A percentile compares a stretch with the other conserved stretches of the same genome.
Conservation (phyloP, 2,329 filamentous ascomycete species). For the Penicillium concentricum region DNA sequence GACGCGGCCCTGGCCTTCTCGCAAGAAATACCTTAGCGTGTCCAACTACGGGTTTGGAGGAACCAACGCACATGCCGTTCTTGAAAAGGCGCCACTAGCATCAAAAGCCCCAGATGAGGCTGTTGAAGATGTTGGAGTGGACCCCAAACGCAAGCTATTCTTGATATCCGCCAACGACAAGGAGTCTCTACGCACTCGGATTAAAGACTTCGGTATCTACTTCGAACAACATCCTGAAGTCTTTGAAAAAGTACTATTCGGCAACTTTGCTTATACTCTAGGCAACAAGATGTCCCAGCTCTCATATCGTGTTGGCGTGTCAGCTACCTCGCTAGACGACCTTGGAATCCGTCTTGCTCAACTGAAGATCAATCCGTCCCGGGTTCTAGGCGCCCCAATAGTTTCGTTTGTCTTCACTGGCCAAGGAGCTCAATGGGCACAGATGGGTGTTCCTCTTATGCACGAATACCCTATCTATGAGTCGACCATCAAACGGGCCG, state of each 20-base stretch:
- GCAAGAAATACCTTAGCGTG: slow-evolving; percentile 26
- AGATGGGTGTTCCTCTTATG: slow-evolving; percentile 27
- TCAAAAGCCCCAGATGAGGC: slow-evolving; percentile 7
- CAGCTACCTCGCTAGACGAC: slow-evolving; percentile 21
- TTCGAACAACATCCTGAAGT: slow-evolving; percentile 26
- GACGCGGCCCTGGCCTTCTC: slow-evolving; percentile 28
- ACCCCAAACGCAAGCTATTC: slow-evolving; percentile 22
- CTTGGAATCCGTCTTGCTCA: slow-evolving; percentile 24
- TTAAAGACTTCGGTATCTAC: slow-evolving; percentile 27
- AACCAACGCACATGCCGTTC: slow-evolving; percentile 30
- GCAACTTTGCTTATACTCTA: slow-evolving; percentile 27
- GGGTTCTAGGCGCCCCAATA: slow-evolving; percentile 18
- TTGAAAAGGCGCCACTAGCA: slow-evolving; percentile 18
- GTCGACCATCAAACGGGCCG: slow-evolving; percentile 16
- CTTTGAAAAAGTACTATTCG: slow-evolving; percentile 24
- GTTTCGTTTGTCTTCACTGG: slow-evolving; percentile 24
- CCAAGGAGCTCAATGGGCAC: slow-evolving; percentile 24
- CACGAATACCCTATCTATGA: slow-evolving; percentile 21
- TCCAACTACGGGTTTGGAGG: slow-evolving; percentile 33
- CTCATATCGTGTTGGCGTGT: slow-evolving; percentile 25
- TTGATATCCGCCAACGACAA: slow-evolving; percentile 30
- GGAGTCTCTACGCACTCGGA: slow-evolving; percentile 23
- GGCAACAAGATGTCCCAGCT: slow-evolving; percentile 27
- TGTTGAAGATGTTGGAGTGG: slow-evolving; percentile 8
- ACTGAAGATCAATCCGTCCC: slow-evolving; percentile 21